Evolutionary conservation across 2,329 filamentous ascomycete species (phyloP).

Genomic region (Diaporthe eres): DNA sequence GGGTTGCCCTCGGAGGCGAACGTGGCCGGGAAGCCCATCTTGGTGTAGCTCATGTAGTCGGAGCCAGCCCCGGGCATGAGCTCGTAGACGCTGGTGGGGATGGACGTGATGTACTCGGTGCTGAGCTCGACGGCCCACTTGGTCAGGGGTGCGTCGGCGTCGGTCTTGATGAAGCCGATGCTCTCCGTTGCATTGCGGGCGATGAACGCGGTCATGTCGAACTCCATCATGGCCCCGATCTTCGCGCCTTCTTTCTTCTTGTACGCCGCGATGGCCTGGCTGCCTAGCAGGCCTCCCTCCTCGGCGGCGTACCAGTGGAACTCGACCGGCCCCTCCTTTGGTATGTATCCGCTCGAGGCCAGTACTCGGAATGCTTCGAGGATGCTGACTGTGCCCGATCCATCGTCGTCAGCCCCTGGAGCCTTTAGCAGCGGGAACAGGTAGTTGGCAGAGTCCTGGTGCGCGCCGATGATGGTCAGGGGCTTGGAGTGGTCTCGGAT

Average conservation of each 20-base stretch:
- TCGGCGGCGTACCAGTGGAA: conserved; percentile 91
- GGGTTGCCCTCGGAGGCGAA: conserved; percentile 58
- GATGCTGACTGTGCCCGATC: conserved; percentile 80
- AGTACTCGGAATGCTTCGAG: conserved; percentile 79
- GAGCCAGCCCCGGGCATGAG: conserved; percentile 53
- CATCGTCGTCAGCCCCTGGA: conserved; percentile 81
- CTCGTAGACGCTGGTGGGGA: conserved; percentile 53
- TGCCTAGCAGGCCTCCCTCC: conserved; percentile 83
- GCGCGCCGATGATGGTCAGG: conserved; percentile 73
- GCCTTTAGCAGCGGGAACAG: conserved; percentile 78
- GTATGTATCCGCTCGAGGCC: conserved; percentile 58
- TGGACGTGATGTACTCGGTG: conserved; percentile 53
- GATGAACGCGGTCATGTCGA: conserved; percentile 58
- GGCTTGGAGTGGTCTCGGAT: conserved; percentile 51
- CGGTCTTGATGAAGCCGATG: conserved; percentile 56
- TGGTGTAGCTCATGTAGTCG: conserved; percentile 58
- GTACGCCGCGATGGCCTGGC: conserved; percentile 76
- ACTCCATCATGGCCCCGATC: conserved; percentile 82
- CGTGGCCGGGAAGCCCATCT: conserved; percentile 55
- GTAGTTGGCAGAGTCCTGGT: conserved; percentile 82
- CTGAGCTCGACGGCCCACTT: conserved; percentile 53
- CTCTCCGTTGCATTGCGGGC: conserved; percentile 55
- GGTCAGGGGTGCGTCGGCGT: conserved; percentile 54
- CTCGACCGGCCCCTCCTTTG: conserved; percentile 66
- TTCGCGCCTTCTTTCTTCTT: conserved; percentile 74